phyloP scores from a whole-genome alignment of 495 filamentous ascomycete genomes.

The Gamarada debralockiae region DNA sequence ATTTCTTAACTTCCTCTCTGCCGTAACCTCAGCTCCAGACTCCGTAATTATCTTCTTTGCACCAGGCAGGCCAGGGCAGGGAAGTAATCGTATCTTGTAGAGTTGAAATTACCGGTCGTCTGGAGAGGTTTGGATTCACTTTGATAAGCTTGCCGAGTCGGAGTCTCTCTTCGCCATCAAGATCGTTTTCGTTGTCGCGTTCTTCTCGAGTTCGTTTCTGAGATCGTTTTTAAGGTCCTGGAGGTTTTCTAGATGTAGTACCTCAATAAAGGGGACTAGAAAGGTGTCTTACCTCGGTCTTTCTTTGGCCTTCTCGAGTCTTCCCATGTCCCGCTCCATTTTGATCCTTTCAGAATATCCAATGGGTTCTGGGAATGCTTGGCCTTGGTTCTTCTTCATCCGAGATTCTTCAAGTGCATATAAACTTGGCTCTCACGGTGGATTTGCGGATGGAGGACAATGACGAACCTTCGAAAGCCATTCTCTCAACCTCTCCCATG shows the following conservation, averaged over 20 bases:
- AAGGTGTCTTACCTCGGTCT: not conserved
- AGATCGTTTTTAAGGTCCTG: not conserved
- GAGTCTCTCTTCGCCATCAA: constrained; percentile 21
- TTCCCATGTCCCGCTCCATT: not conserved
- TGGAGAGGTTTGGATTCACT: not conserved
- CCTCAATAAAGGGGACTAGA: not conserved
- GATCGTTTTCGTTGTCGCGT: constrained; percentile 1
- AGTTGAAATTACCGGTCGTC: constrained; percentile 3
- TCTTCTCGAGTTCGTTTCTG: constrained; percentile 2
- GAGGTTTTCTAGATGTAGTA: too few relatives aligned
- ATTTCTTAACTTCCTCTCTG: not conserved
- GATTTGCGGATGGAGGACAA: not conserved
- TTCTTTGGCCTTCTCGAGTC: not conserved
- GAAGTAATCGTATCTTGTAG: constrained; percentile 9
- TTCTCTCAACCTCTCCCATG: not conserved
- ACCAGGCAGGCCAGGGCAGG: constrained; percentile 2
- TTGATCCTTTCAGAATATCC: not conserved
- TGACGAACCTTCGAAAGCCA: constrained; percentile 1
- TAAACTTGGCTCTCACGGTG: not conserved
- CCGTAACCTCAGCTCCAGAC: not conserved
- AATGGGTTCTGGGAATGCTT: constrained; percentile 10
- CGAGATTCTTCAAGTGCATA: not conserved
- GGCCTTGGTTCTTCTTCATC: not conserved
- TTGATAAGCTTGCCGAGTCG: constrained; percentile 11
- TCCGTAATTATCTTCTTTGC: too few relatives aligned